Conservation (phyloP, 768 basidiomycete species). For the Xerocomellus intermedius region DNA sequence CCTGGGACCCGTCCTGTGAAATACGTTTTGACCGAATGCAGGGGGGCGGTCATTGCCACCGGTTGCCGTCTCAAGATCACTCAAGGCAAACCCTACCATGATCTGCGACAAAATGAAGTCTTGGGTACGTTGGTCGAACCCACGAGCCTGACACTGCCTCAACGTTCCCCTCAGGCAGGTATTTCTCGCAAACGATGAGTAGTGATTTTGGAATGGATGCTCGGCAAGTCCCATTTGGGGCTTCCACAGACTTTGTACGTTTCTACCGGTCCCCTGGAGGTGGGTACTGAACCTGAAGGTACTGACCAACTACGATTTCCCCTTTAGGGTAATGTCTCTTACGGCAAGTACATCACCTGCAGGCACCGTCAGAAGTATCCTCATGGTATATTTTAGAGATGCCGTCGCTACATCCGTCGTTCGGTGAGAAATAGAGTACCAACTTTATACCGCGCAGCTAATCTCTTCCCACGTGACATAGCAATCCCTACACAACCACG, state of each 20-base stretch:
- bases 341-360: conserved; percentile 43
- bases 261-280: neutral
- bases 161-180: conserved; percentile 42
- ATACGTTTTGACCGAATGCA: conserved; percentile 28
- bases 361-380: conserved; percentile 6
- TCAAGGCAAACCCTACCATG: conserved; percentile 44
- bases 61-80: conserved; percentile 51
- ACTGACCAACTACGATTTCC: conserved; percentile 17
- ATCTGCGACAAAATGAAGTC: conserved; percentile 56
- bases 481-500: conserved; percentile 70
- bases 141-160: neutral
- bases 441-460: conserved; percentile 10
- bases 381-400: conserved; percentile 41
- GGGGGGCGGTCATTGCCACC: conserved; percentile 67
- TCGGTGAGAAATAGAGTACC: conserved; percentile 39
- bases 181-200: conserved; percentile 48
- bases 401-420: conserved; percentile 64
- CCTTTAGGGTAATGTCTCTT: conserved; percentile 69
- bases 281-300: neutral
- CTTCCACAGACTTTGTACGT: conserved; percentile 80
- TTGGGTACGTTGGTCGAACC: conserved; percentile 42
- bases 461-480: conserved; percentile 31
- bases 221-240: conserved; percentile 40
- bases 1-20: neutral
- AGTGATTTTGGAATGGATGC: conserved; percentile 44